Evolutionary conservation across 1,284 basidiomycete genomes (phyloP), one percentile per base, ranked within the genome.

Genomic region (Coniophora puteana): DNA sequence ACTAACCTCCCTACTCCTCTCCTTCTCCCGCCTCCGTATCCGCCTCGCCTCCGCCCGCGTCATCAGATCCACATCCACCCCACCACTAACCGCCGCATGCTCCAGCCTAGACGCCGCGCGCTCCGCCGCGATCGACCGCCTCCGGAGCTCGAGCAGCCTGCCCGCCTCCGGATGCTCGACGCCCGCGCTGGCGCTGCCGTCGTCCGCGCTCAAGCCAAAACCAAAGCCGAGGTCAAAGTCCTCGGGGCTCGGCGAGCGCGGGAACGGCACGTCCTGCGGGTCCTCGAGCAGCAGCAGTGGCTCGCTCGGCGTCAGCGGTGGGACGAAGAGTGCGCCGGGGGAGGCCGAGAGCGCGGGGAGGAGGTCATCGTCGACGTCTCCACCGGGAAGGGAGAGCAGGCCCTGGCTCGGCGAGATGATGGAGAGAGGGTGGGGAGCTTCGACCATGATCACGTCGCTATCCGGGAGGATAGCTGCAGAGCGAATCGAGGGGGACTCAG

Each of bases 1-100:
- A 3, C 69, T 66, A 18, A 79, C 59, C 58, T 79, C 78, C 48
- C 70, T 68, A 21, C 69, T 64, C 23, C 69, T 58, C 56, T 76
- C 74, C 52, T 73, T 74, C 51, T 74, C 71, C 35, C 61, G 59
- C 55, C 74, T 78, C 47, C 74, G 56, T 41, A 48, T 51, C 40
- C 66, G 61, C 40, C 69, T 58, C 35, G 68, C 73, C 49, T 74
- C 72, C 38, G 66, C 63, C 36, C 71, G 66, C 48, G 57, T 52
- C 43, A 65, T 61, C 56, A 69, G 67, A 44, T 63, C 62, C n/a
- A 55, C 53, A 39, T 67, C 45, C n/a, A n/a, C n/a, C n/a, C n/a
- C n/a, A n/a, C n/a, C n/a, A 61, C 59, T 22, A 45, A 55, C 48
- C 57, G 53, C 48, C 53, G 55, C 33, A 43, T 54, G 52, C 46